Conservation (phyloP, 331 rosid species). For the Malus hybrid region DNA sequence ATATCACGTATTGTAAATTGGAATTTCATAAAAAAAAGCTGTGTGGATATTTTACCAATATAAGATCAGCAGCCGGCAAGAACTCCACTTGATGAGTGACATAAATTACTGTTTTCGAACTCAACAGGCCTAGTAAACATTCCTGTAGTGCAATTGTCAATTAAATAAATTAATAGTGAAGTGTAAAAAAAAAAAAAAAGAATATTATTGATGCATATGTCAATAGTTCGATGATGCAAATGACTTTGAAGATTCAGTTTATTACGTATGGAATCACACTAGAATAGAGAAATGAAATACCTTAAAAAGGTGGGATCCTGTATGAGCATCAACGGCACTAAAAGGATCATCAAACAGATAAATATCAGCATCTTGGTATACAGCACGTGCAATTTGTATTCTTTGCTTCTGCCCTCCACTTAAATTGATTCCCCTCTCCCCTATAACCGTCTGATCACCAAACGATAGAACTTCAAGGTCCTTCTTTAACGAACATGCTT, state of each 20-base stretch:
- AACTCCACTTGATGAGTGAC: slow-evolving; percentile 94
- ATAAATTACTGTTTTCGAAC: slow-evolving; percentile 75
- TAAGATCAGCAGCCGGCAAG: slow-evolving; percentile 81
- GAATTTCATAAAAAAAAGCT: background rate
- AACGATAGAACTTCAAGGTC: slow-evolving; percentile 68
- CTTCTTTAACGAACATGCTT: slow-evolving; percentile 67
- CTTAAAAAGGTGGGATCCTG: slow-evolving; percentile 94
- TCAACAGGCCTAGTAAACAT: slow-evolving; percentile 58
- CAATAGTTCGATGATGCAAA: too few relatives aligned
- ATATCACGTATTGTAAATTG: background rate
- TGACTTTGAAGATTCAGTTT: background rate
- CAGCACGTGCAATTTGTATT: slow-evolving; percentile 79
- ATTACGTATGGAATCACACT: background rate
- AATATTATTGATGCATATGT: background rate
- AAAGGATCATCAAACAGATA: slow-evolving; percentile 89
- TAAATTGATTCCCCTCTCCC: slow-evolving; percentile 89
- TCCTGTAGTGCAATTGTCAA: slow-evolving; percentile 35
- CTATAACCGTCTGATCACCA: slow-evolving; percentile 78
- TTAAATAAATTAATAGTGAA: background rate
- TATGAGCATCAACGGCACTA: slow-evolving; percentile 92
- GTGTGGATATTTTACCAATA: slow-evolving; percentile 47
- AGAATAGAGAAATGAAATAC: slow-evolving; percentile 26
- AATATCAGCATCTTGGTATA: slow-evolving; percentile 80
- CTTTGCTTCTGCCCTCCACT: slow-evolving; percentile 93
- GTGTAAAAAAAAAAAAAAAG: background rate